Evolutionary conservation across 306 rosid species (phyloP).

Genomic region (Hippophae tibetana): DNA sequence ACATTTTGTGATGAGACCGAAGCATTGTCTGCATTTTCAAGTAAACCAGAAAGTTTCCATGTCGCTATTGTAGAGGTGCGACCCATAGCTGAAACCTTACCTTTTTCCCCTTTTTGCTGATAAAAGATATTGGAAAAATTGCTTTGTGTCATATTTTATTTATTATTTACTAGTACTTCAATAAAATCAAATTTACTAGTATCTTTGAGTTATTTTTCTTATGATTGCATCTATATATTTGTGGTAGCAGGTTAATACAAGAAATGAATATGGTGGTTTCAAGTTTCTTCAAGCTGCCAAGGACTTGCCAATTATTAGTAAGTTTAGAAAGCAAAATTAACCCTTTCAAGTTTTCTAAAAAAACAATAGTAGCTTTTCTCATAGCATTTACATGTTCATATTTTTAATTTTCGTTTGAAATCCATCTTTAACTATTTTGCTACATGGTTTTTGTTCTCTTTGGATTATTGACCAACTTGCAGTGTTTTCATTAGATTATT

Average conservation of each 20-base stretch:
- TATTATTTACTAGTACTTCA: neutral
- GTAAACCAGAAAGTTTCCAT: slow-evolving; percentile 58
- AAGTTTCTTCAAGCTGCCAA: slow-evolving; percentile 79
- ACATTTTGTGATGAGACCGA: slow-evolving; percentile 49
- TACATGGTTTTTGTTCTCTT: no score
- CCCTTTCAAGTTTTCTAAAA: neutral
- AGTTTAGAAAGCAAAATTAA: slow-evolving; percentile 24
- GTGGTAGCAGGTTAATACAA: slow-evolving; percentile 48
- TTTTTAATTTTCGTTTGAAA: no score
- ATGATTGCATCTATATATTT: neutral
- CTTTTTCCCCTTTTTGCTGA: neutral
- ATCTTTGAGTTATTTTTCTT: neutral
- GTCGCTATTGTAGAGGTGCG: slow-evolving; percentile 75
- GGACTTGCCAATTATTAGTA: slow-evolving; percentile 91
- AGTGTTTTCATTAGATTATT: no score
- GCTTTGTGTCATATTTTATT: neutral
- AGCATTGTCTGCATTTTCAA: slow-evolving; percentile 57
- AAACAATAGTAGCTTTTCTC: neutral
- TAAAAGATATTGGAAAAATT: no score
- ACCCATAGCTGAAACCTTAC: neutral
- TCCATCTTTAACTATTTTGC: no score
- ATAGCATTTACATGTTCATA: no score
- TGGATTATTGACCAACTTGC: no score
- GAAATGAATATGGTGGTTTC: slow-evolving; percentile 42
- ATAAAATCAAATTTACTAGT: neutral